phyloP scores from a whole-genome alignment of 352 stramenopile genomes.

The Pythium rishiriense region DNA sequence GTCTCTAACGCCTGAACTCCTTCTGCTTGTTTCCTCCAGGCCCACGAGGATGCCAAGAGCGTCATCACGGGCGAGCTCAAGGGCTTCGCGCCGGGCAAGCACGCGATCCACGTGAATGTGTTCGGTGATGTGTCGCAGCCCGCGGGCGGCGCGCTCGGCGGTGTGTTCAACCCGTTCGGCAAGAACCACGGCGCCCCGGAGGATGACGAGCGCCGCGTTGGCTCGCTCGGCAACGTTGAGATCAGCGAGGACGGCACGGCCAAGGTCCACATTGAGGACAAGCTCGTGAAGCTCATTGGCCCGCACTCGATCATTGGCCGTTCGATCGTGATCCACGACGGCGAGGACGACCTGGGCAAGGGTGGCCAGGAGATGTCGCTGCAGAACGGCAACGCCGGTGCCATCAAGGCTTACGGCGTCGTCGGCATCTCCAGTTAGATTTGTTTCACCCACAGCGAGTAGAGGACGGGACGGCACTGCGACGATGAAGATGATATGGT shows the following conservation, averaged over 20 bases:
- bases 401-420: constrained; percentile 90
- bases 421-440: constrained; percentile 82
- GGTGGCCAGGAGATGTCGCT: constrained; percentile 96
- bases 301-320: constrained; percentile 98
- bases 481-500: neutral
- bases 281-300: constrained; percentile 96
- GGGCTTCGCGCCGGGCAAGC: constrained; percentile 84
- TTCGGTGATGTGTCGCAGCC: constrained; percentile 94
- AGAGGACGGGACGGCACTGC: neutral
- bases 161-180: constrained; percentile 98
- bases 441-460: neutral
- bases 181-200: constrained; percentile 96
- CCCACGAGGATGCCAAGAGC: constrained; percentile 87
- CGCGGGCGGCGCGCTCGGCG: constrained; percentile 68
- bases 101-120: constrained; percentile 95
- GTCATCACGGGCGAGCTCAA: constrained; percentile 85
- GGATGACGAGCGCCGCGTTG: constrained; percentile 95
- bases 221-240: constrained; percentile 93
- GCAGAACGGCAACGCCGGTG: constrained; percentile 95
- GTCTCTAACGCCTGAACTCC: neutral
- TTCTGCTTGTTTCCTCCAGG: constrained; percentile 21
- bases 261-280: constrained; percentile 94
- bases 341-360: constrained; percentile 96
- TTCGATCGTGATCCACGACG: constrained; percentile 93
- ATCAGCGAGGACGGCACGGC: constrained; percentile 84